These are phyloP conservation scores for Starmerella tilneyi DNA, from an alignment of 805 yeast genomes.

Conservation along the genomic window DNA sequence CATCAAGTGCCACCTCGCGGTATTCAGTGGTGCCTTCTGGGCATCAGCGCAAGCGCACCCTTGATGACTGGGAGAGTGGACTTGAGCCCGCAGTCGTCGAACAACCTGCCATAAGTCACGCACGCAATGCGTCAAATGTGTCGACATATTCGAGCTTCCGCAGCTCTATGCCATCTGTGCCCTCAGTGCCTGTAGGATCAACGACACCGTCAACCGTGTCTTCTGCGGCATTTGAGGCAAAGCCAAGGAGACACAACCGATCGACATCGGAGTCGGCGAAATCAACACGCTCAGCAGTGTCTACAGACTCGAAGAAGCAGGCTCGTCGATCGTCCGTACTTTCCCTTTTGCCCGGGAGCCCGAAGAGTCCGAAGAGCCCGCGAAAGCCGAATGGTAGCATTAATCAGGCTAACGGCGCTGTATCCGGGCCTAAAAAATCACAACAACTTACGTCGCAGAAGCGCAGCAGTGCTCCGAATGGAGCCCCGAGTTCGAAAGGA, in stretches of 20 bases:
- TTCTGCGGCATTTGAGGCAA: neutral
- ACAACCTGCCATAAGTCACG: neutral
- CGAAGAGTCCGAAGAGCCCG: slow-evolving; percentile 22
- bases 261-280: slow-evolving; percentile 2
- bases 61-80: slow-evolving; percentile 16
- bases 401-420: no score
- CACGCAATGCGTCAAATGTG: slow-evolving; percentile 8
- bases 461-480: neutral
- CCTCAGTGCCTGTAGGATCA: neutral
- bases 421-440: no score
- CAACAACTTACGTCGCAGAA: no score
- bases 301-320: slow-evolving; percentile 19
- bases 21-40: slow-evolving; percentile 12
- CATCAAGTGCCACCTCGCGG: slow-evolving; percentile 17
- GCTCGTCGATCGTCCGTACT: slow-evolving; percentile 18
- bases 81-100: slow-evolving; percentile 8
- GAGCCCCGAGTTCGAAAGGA: neutral
- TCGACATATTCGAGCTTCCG: slow-evolving; percentile 5
- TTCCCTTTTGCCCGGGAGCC: slow-evolving; percentile 14
- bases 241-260: neutral
- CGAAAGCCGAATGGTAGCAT: neutral
- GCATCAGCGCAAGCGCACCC: slow-evolving; percentile 14
- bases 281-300: slow-evolving; percentile 4
- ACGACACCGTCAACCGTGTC: slow-evolving; percentile 2
- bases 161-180: slow-evolving; percentile 3